Conservation (phyloP, 352 stramenopile species). For the Pythium grandisporangium region DNA sequence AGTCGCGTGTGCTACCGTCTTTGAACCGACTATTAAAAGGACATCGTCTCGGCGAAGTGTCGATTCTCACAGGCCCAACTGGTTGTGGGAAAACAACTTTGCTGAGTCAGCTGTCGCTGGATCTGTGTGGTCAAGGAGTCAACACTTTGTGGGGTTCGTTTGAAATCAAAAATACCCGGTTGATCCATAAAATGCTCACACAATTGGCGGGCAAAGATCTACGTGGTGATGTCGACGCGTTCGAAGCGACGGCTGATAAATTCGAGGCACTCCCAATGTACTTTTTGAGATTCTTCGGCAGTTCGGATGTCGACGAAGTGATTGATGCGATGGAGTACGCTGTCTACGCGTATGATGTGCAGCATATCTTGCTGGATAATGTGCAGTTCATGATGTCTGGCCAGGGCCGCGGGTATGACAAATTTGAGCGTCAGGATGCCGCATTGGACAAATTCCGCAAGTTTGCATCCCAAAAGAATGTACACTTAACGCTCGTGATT, state of each 20-base stretch:
- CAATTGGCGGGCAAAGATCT: conserved; percentile 84
- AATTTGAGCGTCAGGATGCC: conserved; percentile 89
- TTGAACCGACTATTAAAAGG: conserved; percentile 97
- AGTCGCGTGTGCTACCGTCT: conserved; percentile 89
- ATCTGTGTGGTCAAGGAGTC: conserved; percentile 92
- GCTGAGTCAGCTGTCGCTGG: conserved; percentile 86
- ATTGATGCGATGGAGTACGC: conserved; percentile 98
- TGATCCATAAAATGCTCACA: conserved; percentile 98
- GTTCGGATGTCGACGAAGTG: conserved; percentile 91
- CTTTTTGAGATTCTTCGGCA: conserved; percentile 98
- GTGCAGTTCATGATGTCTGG: conserved; percentile 99
- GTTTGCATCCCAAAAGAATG: conserved; percentile 96
- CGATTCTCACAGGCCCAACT: conserved; percentile 96
- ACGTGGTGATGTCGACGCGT: conserved; percentile 61
- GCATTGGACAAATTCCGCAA: conserved; percentile 95
- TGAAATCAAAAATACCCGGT: conserved; percentile 97
- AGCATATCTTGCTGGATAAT: conserved; percentile 99
- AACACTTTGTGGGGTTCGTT: conserved; percentile 99
- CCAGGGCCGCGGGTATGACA: conserved; percentile 79
- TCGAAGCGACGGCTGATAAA: conserved; percentile 69
- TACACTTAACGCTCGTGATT: conserved; percentile 98
- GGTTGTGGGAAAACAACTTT: conserved; percentile 94
- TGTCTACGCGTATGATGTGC: conserved; percentile 96
- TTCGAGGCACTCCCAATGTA: conserved; percentile 96
- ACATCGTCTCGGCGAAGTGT: conserved; percentile 96